Evolutionary conservation across 2,329 filamentous ascomycete species (phyloP).

Genomic region (Penicillium janthinellum): DNA sequence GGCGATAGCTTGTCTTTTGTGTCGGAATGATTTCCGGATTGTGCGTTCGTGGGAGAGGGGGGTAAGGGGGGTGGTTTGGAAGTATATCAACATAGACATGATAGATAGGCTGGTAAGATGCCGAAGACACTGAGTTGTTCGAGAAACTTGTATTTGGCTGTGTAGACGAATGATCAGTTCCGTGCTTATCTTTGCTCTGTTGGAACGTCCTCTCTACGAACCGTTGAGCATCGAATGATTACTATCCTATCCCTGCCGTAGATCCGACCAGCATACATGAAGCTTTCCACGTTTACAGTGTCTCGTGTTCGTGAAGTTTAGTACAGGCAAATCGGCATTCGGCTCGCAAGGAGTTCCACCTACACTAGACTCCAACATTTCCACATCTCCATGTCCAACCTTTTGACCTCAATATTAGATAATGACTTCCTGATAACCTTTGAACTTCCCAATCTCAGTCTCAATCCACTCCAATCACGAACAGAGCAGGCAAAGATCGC

Average conservation of each 20-base stretch:
- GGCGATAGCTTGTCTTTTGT: slow-evolving; percentile 1
- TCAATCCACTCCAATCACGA: not conserved
- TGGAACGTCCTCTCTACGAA: not conserved
- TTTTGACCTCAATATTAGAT: not conserved
- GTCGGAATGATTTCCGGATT: not conserved
- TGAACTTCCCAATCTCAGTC: too few relatives aligned
- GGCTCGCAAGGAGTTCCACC: not conserved
- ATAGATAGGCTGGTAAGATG: not conserved
- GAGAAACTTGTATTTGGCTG: not conserved
- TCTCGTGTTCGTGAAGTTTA: not conserved
- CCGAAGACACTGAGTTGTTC: not conserved
- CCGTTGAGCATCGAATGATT: not conserved
- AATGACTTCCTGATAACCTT: not conserved
- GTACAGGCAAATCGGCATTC: not conserved
- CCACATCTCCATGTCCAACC: not conserved
- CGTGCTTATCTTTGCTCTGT: not conserved
- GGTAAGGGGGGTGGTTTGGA: not conserved
- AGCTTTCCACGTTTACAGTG: not conserved
- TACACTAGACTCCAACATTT: not conserved
- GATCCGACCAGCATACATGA: not conserved
- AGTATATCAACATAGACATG: not conserved
- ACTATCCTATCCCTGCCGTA: not conserved
- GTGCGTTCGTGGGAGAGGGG: not conserved
- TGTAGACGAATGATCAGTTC: not conserved
- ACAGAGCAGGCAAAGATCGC: not conserved